phyloP scores from a whole-genome alignment of 2,329 filamentous ascomycete genomes.

The Colletotrichum sansevieriae region DNA sequence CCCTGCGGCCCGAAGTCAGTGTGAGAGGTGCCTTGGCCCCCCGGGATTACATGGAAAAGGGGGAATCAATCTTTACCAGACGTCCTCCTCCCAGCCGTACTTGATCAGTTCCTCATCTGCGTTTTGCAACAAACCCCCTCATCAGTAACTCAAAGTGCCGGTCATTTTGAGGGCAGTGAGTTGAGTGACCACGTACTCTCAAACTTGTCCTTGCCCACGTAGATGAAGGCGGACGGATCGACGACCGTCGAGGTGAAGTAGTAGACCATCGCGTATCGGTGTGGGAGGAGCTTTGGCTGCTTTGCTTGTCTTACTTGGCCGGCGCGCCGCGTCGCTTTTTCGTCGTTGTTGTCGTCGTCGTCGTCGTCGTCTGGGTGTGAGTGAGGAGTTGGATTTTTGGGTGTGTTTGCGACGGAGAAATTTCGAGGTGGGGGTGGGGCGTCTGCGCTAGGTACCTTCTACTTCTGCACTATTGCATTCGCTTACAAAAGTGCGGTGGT shows the following conservation, averaged over 20 bases:
- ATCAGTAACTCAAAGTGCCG: not conserved
- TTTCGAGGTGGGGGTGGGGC: constrained; percentile 40
- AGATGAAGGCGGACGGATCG: constrained; percentile 86
- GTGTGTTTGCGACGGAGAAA: constrained; percentile 31
- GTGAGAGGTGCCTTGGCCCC: not conserved
- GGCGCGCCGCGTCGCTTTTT: not conserved
- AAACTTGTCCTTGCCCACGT: constrained; percentile 98
- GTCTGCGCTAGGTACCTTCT: too few relatives aligned
- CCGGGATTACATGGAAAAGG: not conserved
- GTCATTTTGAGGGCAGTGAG: not conserved
- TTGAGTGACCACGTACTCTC: constrained; percentile 77
- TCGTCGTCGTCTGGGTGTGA: not conserved
- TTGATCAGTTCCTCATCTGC: constrained; percentile 97
- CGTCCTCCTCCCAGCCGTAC: constrained; percentile 93
- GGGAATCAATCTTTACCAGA: constrained; percentile 74
- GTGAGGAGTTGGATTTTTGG: not conserved
- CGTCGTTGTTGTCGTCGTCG: not conserved
- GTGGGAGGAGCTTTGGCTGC: not conserved
- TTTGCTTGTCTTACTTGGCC: too few relatives aligned
- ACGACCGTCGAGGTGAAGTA: constrained; percentile 93
- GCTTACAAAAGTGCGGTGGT: too few relatives aligned
- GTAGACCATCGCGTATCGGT: constrained; percentile 79
- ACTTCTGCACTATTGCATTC: too few relatives aligned
- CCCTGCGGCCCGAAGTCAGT: constrained; percentile 43
- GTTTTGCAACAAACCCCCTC: not conserved